These are phyloP conservation scores for Alternaria alternata DNA, from an alignment of 2,329 filamentous ascomycete genomes.

Conservation along the genomic window DNA sequence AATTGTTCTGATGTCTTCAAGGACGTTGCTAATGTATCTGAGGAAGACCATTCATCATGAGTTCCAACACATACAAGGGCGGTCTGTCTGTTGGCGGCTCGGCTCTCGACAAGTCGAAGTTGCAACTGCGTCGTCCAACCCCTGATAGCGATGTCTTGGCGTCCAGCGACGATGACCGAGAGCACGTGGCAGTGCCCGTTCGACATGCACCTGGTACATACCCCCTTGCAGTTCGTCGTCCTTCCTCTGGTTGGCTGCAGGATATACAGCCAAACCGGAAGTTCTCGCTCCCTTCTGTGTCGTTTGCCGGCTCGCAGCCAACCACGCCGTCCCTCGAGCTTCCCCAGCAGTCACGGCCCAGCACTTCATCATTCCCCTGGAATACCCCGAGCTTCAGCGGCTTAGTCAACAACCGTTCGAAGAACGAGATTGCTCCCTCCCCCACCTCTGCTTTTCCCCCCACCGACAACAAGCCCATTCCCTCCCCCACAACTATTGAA, in stretches of 20 bases:
- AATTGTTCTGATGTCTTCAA: background rate
- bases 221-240: slow-evolving; percentile 36
- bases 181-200: slow-evolving; percentile 55
- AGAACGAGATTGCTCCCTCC: slow-evolving; percentile 47
- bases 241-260: slow-evolving; percentile 73
- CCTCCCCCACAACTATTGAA: slow-evolving; percentile 46
- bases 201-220: slow-evolving; percentile 32
- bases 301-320: slow-evolving; percentile 83
- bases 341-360: slow-evolving; percentile 50
- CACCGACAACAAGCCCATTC: slow-evolving; percentile 34
- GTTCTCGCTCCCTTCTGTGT: slow-evolving; percentile 71
- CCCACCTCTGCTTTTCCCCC: slow-evolving; percentile 41
- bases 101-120: slow-evolving; percentile 72
- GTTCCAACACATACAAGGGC: slow-evolving; percentile 38
- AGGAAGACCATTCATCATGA: slow-evolving; percentile 32
- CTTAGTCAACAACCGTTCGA: slow-evolving; percentile 27
- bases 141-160: slow-evolving; percentile 93
- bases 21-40: slow-evolving; percentile 15
- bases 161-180: slow-evolving; percentile 91
- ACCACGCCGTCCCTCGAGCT: slow-evolving; percentile 77
- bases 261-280: slow-evolving; percentile 76
- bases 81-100: slow-evolving; percentile 39
- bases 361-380: slow-evolving; percentile 55
- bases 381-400: slow-evolving; percentile 49
- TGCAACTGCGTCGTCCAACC: slow-evolving; percentile 77